Percentiles rank a stretch among this genome's conserved stretches.
Conservation (phyloP, 495 filamentous ascomycete genomes). For the Aspergillus homomorphus region DNA sequence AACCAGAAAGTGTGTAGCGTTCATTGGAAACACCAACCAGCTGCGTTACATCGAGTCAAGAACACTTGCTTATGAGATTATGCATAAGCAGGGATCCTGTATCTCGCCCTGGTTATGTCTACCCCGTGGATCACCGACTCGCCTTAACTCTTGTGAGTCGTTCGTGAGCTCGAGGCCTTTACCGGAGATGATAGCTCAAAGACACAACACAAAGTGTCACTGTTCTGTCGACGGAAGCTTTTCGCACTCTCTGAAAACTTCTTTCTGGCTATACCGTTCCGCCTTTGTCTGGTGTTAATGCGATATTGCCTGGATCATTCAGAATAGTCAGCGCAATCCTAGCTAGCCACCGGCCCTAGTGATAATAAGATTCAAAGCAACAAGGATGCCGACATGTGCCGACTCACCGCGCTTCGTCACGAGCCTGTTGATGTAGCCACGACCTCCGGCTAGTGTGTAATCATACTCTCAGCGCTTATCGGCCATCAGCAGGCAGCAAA, state of each 20-base stretch:
- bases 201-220: background rate
- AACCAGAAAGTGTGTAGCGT: background rate
- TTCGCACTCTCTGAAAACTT: background rate
- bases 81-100: background rate
- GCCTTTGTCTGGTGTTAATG: too few species aligned
- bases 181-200: background rate
- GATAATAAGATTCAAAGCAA: background rate
- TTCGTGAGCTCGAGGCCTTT: background rate
- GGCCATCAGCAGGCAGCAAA: background rate
- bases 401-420: background rate
- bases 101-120: background rate
- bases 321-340: too few species aligned
- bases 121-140: background rate
- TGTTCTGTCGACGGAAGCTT: background rate
- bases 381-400: background rate
- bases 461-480: background rate
- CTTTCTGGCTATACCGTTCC: too few species aligned
- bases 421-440: background rate
- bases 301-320: too few species aligned
- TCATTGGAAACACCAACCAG: background rate
- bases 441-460: background rate
- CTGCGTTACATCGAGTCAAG: background rate
- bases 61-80: background rate
- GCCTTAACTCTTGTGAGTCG: too few species aligned
- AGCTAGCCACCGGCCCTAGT: too few species aligned